Conservation (phyloP, 768 basidiomycete genomes). For the Podaxis sp. region DNA sequence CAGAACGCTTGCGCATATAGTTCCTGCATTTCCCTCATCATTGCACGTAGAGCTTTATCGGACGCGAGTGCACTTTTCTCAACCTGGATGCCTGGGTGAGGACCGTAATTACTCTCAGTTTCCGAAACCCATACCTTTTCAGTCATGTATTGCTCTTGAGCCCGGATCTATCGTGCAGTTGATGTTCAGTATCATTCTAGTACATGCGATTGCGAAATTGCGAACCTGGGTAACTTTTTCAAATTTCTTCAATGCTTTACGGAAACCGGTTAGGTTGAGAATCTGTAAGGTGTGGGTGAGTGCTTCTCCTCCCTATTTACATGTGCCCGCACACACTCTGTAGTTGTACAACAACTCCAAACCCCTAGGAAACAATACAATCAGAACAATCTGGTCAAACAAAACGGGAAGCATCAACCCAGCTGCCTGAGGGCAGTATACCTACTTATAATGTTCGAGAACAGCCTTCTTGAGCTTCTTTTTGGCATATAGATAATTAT, state of each 20-base stretch:
- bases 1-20: conserved; percentile 77
- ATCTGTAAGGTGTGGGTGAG: conserved; percentile 39
- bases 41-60: conserved; percentile 52
- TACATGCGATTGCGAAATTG: not conserved
- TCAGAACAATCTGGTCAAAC: not conserved
- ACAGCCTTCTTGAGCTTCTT: conserved; percentile 82
- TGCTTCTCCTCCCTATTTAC: not conserved
- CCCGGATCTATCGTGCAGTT: conserved; percentile 51
- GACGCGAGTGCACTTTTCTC: conserved; percentile 68
- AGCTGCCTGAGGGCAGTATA: conserved; percentile 6
- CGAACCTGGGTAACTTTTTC: conserved; percentile 72
- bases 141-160: conserved; percentile 74
- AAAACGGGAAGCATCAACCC: not conserved
- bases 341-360: conserved; percentile 89
- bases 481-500: conserved; percentile 83
- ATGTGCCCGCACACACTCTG: conserved; percentile 47
- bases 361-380: conserved; percentile 40
- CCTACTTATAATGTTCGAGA: conserved; percentile 77
- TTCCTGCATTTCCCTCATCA: conserved; percentile 77
- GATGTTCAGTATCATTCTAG: not conserved
- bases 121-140: conserved; percentile 54
- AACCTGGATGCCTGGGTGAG: conserved; percentile 38
- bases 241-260: conserved; percentile 84
- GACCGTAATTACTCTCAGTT: not conserved
- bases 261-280: conserved; percentile 87